Conservation (phyloP, 306 rosid genomes). For the Rubus parviflorus region DNA sequence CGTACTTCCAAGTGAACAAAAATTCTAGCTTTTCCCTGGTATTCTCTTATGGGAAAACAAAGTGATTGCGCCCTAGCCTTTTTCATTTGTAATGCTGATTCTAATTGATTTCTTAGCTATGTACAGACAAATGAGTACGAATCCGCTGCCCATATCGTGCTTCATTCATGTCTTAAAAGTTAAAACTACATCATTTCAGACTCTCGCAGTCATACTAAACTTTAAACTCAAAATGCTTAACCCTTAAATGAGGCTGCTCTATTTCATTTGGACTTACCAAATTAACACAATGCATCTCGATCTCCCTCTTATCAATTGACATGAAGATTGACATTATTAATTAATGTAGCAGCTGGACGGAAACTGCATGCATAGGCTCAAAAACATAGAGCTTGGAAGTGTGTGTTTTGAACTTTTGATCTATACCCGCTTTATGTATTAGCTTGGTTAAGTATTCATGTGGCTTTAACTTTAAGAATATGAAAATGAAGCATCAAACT, state of each 20-base stretch:
- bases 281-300: not conserved
- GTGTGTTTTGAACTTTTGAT: not conserved
- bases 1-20: conserved; percentile 1
- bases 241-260: not conserved
- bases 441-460: not conserved
- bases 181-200: not conserved
- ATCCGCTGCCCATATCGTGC: not conserved
- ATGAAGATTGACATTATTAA: not conserved
- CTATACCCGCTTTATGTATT: not conserved
- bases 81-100: not conserved
- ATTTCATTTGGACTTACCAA: not conserved
- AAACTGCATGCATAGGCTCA: not conserved
- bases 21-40: not conserved
- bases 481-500: conserved; percentile 4
- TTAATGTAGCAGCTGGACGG: too few relatives aligned
- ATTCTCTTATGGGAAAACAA: not conserved
- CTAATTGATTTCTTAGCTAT: not conserved
- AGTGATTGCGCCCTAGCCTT: not conserved
- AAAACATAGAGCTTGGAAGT: not conserved
- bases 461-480: not conserved
- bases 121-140: not conserved
- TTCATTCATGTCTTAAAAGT: not conserved
- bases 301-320: not conserved
- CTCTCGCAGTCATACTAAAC: not conserved
- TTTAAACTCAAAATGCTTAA: not conserved